Percentiles rank a stretch among this genome's conserved stretches.
Evolutionary conservation across 1,139 yeast genomes (phyloP).

Genomic region (Pichia sp.): DNA sequence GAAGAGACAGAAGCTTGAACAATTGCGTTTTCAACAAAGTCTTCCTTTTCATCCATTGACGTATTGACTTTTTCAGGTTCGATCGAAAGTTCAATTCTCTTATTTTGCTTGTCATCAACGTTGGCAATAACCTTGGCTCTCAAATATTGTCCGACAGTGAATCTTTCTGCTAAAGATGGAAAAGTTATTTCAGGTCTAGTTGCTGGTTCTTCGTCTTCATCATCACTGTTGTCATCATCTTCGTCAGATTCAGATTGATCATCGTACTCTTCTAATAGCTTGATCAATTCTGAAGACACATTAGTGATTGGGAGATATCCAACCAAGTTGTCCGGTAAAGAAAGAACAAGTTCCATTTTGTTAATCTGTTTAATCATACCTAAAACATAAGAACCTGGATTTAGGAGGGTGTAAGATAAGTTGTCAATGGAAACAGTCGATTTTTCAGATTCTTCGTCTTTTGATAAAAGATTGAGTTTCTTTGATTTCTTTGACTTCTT

Average conservation of each 20-base stretch:
- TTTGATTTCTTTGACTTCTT: slow-evolving; percentile 19
- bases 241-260: slow-evolving; percentile 29
- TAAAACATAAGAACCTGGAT: slow-evolving; percentile 64
- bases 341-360: slow-evolving; percentile 54
- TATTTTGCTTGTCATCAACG: slow-evolving; percentile 31
- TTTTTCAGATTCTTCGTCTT: slow-evolving; percentile 13
- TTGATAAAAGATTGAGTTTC: slow-evolving; percentile 20
- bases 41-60: slow-evolving; percentile 51
- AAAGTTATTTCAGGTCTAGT: slow-evolving; percentile 29
- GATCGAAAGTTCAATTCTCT: slow-evolving; percentile 62
- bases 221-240: slow-evolving; percentile 24
- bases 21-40: slow-evolving; percentile 41
- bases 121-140: slow-evolving; percentile 60
- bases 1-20: slow-evolving; percentile 74
- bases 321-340: slow-evolving; percentile 74
- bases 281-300: slow-evolving; percentile 57
- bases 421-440: slow-evolving; percentile 44
- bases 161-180: slow-evolving; percentile 48
- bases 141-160: slow-evolving; percentile 76
- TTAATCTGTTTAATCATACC: slow-evolving; percentile 66
- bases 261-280: slow-evolving; percentile 46
- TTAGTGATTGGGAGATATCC: slow-evolving; percentile 78
- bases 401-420: slow-evolving; percentile 50
- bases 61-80: slow-evolving; percentile 72
- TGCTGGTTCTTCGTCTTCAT: slow-evolving; percentile 24